phyloP scores from a whole-genome alignment of 768 basidiomycete species.

The Clitopilus passeckerianus region DNA sequence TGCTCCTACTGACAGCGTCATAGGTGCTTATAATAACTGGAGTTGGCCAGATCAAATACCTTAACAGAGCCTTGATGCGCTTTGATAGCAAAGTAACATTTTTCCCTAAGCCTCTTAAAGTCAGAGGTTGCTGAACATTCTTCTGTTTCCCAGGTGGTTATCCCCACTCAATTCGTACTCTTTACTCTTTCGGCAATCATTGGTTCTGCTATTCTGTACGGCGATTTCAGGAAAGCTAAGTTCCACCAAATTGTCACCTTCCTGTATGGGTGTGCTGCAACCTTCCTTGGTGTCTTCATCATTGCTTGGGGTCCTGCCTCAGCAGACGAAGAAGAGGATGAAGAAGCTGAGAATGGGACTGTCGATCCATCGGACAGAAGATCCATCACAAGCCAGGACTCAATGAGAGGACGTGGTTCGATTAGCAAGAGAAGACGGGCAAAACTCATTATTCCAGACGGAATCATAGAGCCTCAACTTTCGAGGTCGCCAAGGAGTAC shows the following conservation, averaged over 20 bases:
- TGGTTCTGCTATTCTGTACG: constrained; percentile 90
- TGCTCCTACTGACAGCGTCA: constrained; percentile 6
- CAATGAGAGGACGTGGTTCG: constrained; percentile 24
- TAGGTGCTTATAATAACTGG: constrained; percentile 73
- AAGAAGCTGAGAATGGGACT: constrained; percentile 22
- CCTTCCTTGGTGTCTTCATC: constrained; percentile 85
- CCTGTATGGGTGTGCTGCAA: constrained; percentile 83
- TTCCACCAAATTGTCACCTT: constrained; percentile 84
- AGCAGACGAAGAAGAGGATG: constrained; percentile 22
- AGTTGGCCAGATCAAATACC: constrained; percentile 78
- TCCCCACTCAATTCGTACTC: constrained; percentile 92
- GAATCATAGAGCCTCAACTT: constrained; percentile 36
- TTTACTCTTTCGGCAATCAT: constrained; percentile 92
- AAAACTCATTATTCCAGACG: constrained; percentile 45
- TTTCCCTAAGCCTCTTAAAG: neutral
- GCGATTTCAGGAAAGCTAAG: constrained; percentile 81
- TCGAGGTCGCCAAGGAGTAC: constrained; percentile 51
- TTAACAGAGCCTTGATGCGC: constrained; percentile 84
- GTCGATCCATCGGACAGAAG: constrained; percentile 11
- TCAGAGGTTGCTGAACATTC: neutral
- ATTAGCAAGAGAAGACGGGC: constrained; percentile 35
- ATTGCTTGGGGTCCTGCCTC: constrained; percentile 62
- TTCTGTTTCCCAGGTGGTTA: constrained; percentile 63
- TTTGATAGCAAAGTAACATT: constrained; percentile 82
- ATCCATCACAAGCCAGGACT: constrained; percentile 14